phyloP scores from a whole-genome alignment of 1,139 yeast species.

The Scheffersomyces quercinus region DNA sequence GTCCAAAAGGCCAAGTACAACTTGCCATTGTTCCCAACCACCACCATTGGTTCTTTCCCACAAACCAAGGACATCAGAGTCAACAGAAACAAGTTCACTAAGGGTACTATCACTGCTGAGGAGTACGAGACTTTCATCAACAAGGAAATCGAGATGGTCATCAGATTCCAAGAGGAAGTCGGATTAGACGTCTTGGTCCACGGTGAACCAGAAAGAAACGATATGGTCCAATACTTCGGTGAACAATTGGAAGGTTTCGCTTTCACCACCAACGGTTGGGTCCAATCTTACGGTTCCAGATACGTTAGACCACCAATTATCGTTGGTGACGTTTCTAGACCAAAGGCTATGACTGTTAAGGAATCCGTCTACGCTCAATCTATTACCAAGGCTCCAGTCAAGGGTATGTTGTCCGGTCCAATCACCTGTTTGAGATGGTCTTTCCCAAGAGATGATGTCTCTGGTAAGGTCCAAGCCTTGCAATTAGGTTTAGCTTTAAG shows the following conservation, averaged over 20 bases:
- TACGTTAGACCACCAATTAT: conserved; percentile 99
- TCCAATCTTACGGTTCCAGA: conserved; percentile 99
- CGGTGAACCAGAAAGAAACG: conserved; percentile 99
- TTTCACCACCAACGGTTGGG: conserved; percentile 99
- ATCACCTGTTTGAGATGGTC: conserved; percentile 99
- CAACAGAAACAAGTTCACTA: conserved; percentile 96
- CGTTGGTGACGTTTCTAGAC: conserved; percentile 99
- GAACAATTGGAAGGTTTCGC: conserved; percentile 98
- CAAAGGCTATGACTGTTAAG: conserved; percentile 97
- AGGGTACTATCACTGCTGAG: conserved; percentile 93
- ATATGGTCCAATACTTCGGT: conserved; percentile 99
- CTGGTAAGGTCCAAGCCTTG: conserved; percentile 92
- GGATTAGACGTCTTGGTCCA: conserved; percentile 98
- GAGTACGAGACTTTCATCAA: conserved; percentile 95
- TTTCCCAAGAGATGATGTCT: conserved; percentile 98
- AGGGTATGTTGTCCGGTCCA: conserved; percentile 99
- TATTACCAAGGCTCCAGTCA: conserved; percentile 90
- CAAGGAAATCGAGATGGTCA: conserved; percentile 92
- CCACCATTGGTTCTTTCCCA: conserved; percentile 99
- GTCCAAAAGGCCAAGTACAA: conserved; percentile 86
- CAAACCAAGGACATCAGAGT: conserved; percentile 99
- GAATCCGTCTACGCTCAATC: conserved; percentile 99
- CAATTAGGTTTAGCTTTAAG: conserved; percentile 98
- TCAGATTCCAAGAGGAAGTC: conserved; percentile 98
- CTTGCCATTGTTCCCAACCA: conserved; percentile 98